A percentile compares a stretch with the other conserved stretches of the same genome.
These are phyloP conservation scores for Kokia cookei DNA, from an alignment of 441 rosid genomes.

Conservation along the genomic window DNA sequence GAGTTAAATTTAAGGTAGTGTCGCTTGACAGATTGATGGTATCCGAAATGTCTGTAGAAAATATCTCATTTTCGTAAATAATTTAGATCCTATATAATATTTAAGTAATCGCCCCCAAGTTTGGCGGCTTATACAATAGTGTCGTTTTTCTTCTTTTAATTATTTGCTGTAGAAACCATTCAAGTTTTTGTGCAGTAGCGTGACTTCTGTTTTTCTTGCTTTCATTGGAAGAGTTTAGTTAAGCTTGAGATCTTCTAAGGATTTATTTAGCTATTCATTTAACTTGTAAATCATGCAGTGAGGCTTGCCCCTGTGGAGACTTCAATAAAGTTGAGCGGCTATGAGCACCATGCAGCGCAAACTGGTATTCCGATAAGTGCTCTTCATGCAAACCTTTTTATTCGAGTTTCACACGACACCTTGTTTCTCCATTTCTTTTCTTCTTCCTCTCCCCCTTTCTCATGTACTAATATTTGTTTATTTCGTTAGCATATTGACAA, in stretches of 20 bases:
- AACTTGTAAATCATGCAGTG: constrained; percentile 39
- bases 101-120: too few species aligned
- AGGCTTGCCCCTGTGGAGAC: constrained; percentile 87
- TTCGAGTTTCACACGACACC: neutral
- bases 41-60: too few species aligned
- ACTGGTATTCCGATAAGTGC: constrained; percentile 60
- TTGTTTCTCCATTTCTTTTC: neutral
- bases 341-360: constrained; percentile 80
- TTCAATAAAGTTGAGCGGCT: constrained; percentile 58
- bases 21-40: too few species aligned
- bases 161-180: too few species aligned
- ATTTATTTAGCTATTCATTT: neutral
- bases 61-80: too few species aligned
- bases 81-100: too few species aligned
- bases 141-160: too few species aligned
- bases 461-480: neutral
- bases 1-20: too few species aligned
- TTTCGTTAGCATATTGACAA: neutral
- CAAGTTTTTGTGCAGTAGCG: too few species aligned
- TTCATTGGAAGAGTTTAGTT: neutral
- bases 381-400: neutral
- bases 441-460: neutral
- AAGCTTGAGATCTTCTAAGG: neutral
- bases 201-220: too few species aligned
- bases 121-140: too few species aligned